Base-by-base conservation (phyloP, 805 yeast genomes). In the Jamesozyma piceae region DNA sequence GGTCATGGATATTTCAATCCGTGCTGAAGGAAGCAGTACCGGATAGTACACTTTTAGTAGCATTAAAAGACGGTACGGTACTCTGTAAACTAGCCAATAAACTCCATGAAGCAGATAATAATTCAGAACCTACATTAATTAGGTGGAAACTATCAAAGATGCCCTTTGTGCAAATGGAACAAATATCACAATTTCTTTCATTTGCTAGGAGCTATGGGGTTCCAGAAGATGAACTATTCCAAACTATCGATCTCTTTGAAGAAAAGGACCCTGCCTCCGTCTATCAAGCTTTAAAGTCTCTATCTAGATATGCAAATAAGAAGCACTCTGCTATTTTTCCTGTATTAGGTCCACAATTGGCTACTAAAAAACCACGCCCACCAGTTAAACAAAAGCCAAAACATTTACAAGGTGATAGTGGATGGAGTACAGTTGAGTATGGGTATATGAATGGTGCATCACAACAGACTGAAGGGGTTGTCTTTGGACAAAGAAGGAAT, bases 151-250 rank as follows among this genome's bases (percentile, higher is more conserved):
- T 68, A 39, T 75, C 86, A 10, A 67, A 69, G 40, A 78, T 84
- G 80, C 90, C 94, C 2, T 86, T 85, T 58, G 74, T 78, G 14
- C 71, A 67, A 44, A 86, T 86, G 95, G 95, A 86, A 55, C 85
- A 85, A 54, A 84, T 86, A 28, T 77, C 86, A 39, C 75, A 75
- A 49, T 86, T 86, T 54, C 64, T 86, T 31, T 63, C 69, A 5
- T 76, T 80, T 42, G 78, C 87, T 39, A 74, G 78, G 48, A 41
- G 57, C 4, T 67, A 78, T 41, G 90, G 90, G 2, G 78, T 86
- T 2, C 85, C 88, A 5, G 82, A 82, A 49, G 88, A 83, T 55
- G 95, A 86, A 57, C 63, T 82, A 38, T 86, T 86, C 58, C 88
- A 82, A 51, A 86, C 95, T 0, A 65, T 72, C 5, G 95, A 86